phyloP scores from a whole-genome alignment of 108 stramenopile species.

The Skeletonema potamos region DNA sequence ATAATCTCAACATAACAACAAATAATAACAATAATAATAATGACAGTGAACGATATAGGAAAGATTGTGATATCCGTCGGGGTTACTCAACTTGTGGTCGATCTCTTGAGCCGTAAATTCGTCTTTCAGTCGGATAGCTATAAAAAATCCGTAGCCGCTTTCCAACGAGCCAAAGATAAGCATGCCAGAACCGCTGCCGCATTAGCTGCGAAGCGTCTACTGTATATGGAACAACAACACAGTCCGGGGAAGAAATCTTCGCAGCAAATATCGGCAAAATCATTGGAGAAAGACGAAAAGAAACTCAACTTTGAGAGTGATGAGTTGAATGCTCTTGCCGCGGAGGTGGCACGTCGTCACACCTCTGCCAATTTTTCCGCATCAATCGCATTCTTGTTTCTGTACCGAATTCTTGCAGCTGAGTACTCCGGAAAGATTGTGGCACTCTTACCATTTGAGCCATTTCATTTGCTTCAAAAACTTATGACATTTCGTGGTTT shows the following conservation, averaged over 20 bases:
- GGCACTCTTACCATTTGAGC: conserved; percentile 76
- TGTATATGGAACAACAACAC: not conserved
- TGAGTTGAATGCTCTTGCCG: conserved; percentile 46
- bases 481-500: conserved; percentile 56
- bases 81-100: conserved; percentile 53
- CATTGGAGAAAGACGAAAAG: conserved; percentile 42
- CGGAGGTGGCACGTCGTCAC: conserved; percentile 60
- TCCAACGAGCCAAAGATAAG: conserved; percentile 57
- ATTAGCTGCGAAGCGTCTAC: conserved; percentile 23
- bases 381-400: conserved; percentile 67
- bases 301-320: conserved; percentile 58
- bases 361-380: conserved; percentile 47
- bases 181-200: conserved; percentile 46
- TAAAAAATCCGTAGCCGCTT: conserved; percentile 41
- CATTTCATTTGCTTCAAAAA: conserved; percentile 52
- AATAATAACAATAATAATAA: conserved; percentile 53
- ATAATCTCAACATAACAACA: too few species aligned
- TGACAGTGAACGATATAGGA: conserved; percentile 70
- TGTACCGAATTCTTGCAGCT: conserved; percentile 68
- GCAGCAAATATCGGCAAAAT: conserved; percentile 31
- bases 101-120: conserved; percentile 51
- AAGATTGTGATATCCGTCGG: conserved; percentile 65
- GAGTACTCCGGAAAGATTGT: conserved; percentile 71
- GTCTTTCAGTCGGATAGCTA: conserved; percentile 66
- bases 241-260: conserved; percentile 15